Conservation (phyloP, 768 basidiomycete species). For the Inosperma sp. region DNA sequence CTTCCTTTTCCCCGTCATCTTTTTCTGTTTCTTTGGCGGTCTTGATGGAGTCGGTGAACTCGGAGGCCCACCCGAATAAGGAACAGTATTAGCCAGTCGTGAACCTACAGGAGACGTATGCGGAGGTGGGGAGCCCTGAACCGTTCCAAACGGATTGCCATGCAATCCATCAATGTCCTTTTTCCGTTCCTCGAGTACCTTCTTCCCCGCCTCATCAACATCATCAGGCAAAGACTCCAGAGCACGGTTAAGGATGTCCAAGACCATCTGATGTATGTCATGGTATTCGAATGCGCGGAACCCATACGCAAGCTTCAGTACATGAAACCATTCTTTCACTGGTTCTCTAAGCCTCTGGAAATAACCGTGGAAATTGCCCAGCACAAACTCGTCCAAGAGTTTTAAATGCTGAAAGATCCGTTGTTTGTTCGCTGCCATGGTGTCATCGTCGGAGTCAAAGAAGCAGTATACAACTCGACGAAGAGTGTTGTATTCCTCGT, state of each 20-base stretch:
- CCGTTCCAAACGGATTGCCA: not conserved
- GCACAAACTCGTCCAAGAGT: not conserved
- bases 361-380: conserved; percentile 8
- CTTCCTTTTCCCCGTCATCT: too few relatives aligned
- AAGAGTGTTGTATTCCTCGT: not conserved
- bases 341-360: not conserved
- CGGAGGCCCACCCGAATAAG: not conserved
- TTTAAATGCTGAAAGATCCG: not conserved
- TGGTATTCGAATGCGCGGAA: conserved; percentile 4
- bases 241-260: conserved; percentile 4
- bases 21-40: not conserved
- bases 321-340: conserved; percentile 3
- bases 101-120: not conserved
- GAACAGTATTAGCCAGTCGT: not conserved
- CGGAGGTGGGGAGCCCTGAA: not conserved
- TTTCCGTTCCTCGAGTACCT: not conserved
- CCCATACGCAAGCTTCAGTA: conserved; percentile 3
- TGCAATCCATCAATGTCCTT: not conserved
- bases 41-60: not conserved
- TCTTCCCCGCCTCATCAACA: not conserved
- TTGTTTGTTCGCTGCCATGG: not conserved
- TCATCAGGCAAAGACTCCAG: not conserved
- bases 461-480: not conserved
- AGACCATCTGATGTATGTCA: conserved; percentile 4
- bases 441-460: not conserved